Evolutionary conservation across 139 green algal species (phyloP), one percentile per base, ranked within the genome.

Genomic region (Coelastrella sp.): DNA sequence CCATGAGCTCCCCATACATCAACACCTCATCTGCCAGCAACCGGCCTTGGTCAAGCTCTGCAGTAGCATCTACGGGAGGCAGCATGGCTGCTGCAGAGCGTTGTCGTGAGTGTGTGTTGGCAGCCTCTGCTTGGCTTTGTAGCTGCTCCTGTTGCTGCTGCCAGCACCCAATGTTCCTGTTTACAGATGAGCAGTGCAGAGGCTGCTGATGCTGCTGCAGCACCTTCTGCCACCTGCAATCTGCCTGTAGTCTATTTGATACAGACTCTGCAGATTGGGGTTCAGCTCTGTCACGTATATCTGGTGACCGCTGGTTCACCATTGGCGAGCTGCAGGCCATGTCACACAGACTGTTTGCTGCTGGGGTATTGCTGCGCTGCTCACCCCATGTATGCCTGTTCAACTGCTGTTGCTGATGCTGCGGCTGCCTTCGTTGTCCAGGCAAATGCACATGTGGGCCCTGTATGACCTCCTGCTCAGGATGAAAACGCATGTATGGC

Each of bases 1-100:
- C 5, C 59, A 72, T 72, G 0, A 83, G n/a, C 76, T 83, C 76
- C 35, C 76, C 76, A 83, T 83, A 83, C 57, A 73, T 38, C 38
- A 60, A 30, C 25, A 59, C 76, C 25, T 83, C 76, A 27, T 83
- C 72, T 41, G 27, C 62, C 19, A 69, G 62, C 27, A 40, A 4
- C 5, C 62, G 38, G 62, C 30, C 62, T 32, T 27, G 27, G 21
- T 64, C 53, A 9, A 27, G 38, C 7, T 32, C 38, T n/a, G 68
- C 38, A n/a, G 4, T 62, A n/a, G 23, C 43, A 27, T 40, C 62
- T 23, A 9, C 27, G 2, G 27, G 27, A n/a, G 62, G 7, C 21
- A 15, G 27, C 27, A 40, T 19, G 38, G 27, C 7, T 38, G 21
- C 8, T 37, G 71, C 71, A 63, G 7, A 0, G 19, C 41, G 62